Base-by-base conservation (phyloP, 345 rosid species). In the Aquilaria malaccensis region DNA sequence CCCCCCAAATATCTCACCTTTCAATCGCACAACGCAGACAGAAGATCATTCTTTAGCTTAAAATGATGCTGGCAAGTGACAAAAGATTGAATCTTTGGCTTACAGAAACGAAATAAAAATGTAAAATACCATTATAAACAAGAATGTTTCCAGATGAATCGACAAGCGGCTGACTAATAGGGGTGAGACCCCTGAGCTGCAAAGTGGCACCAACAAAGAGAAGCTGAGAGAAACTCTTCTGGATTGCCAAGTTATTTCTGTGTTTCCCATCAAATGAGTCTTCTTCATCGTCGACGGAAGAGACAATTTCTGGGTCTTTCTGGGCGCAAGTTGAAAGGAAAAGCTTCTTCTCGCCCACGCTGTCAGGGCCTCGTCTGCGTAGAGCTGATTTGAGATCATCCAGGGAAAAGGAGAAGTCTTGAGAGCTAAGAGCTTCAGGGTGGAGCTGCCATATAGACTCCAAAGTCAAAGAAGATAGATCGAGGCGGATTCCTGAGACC, bases 1-100 rank as follows among this genome's bases (percentile, higher is more conserved):
- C 62, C 96, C 97, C 30, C 88, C 91, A 60, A 86, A 90, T 30
- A 88, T 77, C 74, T 94, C 96, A 11, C 95, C 95, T 90, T 69
- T 4, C 43, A 37, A 62, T 10, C 65, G 37, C n/a, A 64, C 48
- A 64, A 15, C 30, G 57, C 33, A 5, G 30, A 61, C 49, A 62
- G 65, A 62, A 51, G 52, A 45, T 53, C 30, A 58, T 47, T 63
- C 54, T 22, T 52, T 37, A 45, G 9, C 13, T 31, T 45, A 49
- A 31, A 22, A 10, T 10, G 4, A 32, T 11, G 13, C 1, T 49
- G 9, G 14, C 5, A 3, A 52, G 10, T 9, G 30, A 22, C 14
- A 58, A 5, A 29, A 45, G 11, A 59, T 31, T 9, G 9, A 46
- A 59, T 14, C 29, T 29, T 30, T 15, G 13, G 51, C 30, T 13